Conservation (phyloP, 164 flowering plant species). For the Protea cynaroides region DNA sequence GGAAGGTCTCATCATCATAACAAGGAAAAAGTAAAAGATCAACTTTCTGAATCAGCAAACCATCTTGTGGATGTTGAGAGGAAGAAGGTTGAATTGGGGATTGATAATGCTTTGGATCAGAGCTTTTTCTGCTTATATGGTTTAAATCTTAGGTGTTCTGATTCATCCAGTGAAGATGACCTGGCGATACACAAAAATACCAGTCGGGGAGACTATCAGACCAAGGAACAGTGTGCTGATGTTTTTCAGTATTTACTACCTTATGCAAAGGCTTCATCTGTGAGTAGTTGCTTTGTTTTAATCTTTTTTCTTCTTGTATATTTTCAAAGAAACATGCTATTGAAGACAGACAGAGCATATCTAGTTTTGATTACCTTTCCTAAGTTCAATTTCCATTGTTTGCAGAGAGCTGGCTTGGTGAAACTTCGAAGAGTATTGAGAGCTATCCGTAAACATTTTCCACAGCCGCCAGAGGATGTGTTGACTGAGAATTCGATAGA, state of each 20-base stretch:
- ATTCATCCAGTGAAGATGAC: constrained; percentile 84
- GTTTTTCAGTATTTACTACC: constrained; percentile 90
- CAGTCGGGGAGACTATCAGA: constrained; percentile 90
- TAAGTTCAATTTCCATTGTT: constrained; percentile 12
- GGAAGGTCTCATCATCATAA: constrained; percentile 12
- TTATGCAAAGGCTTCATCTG: constrained; percentile 89
- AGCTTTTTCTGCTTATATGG: constrained; percentile 97
- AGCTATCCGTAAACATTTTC: constrained; percentile 89
- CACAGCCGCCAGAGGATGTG: constrained; percentile 79
- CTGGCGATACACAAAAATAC: constrained; percentile 81
- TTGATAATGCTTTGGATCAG: constrained; percentile 88
- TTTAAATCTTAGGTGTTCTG: constrained; percentile 78
- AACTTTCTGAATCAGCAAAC: constrained; percentile 20
- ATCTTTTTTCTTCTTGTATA: too few species aligned
- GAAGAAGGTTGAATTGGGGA: constrained; percentile 69
- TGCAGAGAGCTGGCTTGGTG: constrained; percentile 76
- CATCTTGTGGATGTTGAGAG: constrained; percentile 58
- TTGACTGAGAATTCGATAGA: constrained; percentile 67
- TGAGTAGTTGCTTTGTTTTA: constrained; percentile 38
- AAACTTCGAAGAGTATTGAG: constrained; percentile 91
- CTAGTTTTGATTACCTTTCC: constrained; percentile 3
- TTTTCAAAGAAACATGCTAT: not conserved
- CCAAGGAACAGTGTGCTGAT: constrained; percentile 97
- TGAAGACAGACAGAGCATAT: not conserved
- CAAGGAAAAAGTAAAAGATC: constrained; percentile 23